Conservation (phyloP, 2,329 filamentous ascomycete genomes). For the Neodidymelliopsis sp. region DNA sequence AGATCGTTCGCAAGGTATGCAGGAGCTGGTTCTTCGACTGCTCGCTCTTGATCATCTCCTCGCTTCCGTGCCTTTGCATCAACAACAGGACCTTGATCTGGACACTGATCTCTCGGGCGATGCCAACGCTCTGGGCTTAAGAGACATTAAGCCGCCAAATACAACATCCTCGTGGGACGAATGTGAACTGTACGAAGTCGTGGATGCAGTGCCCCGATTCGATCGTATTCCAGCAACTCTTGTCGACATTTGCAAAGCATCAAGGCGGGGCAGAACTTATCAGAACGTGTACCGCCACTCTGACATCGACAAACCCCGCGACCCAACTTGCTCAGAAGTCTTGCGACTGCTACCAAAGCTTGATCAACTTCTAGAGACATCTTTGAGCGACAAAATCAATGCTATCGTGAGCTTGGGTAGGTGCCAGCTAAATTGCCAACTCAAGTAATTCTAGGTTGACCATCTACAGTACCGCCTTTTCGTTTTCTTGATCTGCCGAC, state of each 20-base stretch:
- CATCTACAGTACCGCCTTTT: slow-evolving; percentile 6
- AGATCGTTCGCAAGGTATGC: not conserved
- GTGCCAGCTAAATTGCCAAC: not conserved
- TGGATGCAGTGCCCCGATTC: slow-evolving; percentile 5
- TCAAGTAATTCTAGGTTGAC: slow-evolving; percentile 1
- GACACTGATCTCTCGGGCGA: not conserved
- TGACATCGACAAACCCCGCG: slow-evolving; percentile 1
- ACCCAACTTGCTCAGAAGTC: slow-evolving; percentile 17
- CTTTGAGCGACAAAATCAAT: slow-evolving; percentile 12
- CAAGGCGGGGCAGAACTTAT: slow-evolving; percentile 12
- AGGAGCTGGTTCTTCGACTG: slow-evolving; percentile 3
- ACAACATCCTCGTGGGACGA: not conserved
- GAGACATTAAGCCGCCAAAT: not conserved
- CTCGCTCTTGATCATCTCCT: slow-evolving; percentile 14
- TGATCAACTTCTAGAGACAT: slow-evolving; percentile 2
- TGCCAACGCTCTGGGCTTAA: not conserved
- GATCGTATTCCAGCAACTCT: slow-evolving; percentile 13
- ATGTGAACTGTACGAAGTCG: not conserved
- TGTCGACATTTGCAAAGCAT: slow-evolving; percentile 12
- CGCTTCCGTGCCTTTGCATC: slow-evolving; percentile 8
- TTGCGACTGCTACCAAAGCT: slow-evolving; percentile 9
- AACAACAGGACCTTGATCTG: slow-evolving; percentile 9
- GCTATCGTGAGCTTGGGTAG: slow-evolving; percentile 9
- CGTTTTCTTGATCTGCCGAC: slow-evolving; percentile 15
- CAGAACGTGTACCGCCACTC: slow-evolving; percentile 9